Evolutionary conservation across 164 flowering plant genomes (phyloP).

Genomic region (Berberis vulgaris): DNA sequence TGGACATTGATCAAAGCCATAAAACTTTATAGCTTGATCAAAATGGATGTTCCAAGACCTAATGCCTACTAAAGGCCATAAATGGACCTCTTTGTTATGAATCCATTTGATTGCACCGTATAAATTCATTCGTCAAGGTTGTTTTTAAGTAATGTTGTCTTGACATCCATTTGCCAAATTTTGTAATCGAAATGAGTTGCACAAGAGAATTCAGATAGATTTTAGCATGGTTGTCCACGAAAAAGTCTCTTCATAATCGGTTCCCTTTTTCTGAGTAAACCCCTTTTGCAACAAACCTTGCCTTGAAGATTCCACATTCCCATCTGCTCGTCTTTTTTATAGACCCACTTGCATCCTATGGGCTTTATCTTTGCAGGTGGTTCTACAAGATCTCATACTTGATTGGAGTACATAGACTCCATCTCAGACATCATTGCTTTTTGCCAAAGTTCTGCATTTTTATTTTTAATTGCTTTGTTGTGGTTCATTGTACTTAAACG

Average conservation of each 20-base stretch:
- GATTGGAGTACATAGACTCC: not conserved
- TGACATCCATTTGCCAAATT: constrained; percentile 5
- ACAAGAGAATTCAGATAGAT: not conserved
- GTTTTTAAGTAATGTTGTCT: not conserved
- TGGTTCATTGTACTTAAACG: not conserved
- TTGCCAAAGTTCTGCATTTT: not conserved
- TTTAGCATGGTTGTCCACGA: not conserved
- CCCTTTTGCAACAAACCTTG: not conserved
- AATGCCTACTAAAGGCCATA: not conserved
- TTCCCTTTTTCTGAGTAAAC: not conserved
- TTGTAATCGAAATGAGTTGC: not conserved
- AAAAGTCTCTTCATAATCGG: not conserved
- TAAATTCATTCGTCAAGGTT: not conserved
- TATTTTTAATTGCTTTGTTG: not conserved
- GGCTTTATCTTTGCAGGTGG: not conserved
- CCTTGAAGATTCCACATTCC: not conserved
- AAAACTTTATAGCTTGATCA: not conserved
- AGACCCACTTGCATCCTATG: not conserved
- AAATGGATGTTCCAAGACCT: not conserved
- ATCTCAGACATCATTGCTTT: not conserved
- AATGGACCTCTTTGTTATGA: not conserved
- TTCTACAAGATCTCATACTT: constrained; percentile 4
- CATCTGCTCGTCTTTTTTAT: not conserved
- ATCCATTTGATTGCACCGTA: not conserved
- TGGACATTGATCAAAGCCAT: not conserved